Evolutionary conservation across 345 rosid species (phyloP), one percentile per base, ranked within the genome.

Genomic region (thale cress (Arabidopsis thaliana)): DNA sequence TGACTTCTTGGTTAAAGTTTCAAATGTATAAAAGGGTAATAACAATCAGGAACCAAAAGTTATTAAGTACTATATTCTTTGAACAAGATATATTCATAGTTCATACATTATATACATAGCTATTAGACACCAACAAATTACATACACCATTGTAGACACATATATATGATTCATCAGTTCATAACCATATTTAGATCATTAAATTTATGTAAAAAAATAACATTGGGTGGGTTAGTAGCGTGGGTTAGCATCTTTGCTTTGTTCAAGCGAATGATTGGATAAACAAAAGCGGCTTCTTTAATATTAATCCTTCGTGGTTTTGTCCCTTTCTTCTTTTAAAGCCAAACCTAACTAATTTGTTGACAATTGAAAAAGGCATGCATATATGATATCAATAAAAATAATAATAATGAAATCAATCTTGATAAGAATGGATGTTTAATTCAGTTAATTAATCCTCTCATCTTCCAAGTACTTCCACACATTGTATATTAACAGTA

Each of bases 261-360:
- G 50, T 3, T 5, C 34, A 57, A 25, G 37, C n/a, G 59, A 74
- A 74, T 61, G 60, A 72, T 63, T 68, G 28, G 67, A 14, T 46
- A 65, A 34, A 65, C 71, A 73, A 37, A 73, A 73, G 77, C 44
- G 46, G 14, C 20, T 55, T 7, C 48, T 55, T 53, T 42, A 23
- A 64, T 49, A 36, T 36, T 37, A 40, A 75, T 75, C 7, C 46
- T 59, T 50, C n/a, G 63, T 75, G 49, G 60, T 76, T 68, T 59
- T 75, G 74, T 68, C 69, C 25, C 57, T 60, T 68, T 68, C 63
- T 24, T 52, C 74, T 60, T 76, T 76, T 60, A 51, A 41, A 50
- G 57, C 79, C 69, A 60, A 52, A 76, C 79, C 79, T 76, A 76
- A 76, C 74, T 41, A 68, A 8, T 60, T 60, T 52, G 74, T 68